phyloP scores from a whole-genome alignment of 2,329 filamentous ascomycete genomes.

The Colletotrichum siamense region DNA sequence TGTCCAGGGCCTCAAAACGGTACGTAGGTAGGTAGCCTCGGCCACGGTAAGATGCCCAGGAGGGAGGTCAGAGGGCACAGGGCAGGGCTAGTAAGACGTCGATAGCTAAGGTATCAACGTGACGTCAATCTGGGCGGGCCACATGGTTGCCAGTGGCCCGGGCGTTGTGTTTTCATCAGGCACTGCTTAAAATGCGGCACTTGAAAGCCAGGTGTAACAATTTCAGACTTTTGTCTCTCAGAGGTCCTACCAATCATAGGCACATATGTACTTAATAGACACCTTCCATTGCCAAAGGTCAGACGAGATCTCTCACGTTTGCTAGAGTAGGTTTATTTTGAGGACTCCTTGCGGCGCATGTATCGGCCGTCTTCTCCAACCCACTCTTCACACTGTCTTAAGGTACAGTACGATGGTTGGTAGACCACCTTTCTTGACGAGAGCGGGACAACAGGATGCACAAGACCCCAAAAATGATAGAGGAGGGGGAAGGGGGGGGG shows the following conservation, averaged over 20 bases:
- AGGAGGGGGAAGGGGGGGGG: too few species aligned
- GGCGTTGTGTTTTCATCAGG: neutral
- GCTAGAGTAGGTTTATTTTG: neutral
- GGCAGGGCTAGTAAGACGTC: neutral
- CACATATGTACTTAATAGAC: neutral
- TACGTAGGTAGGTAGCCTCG: neutral
- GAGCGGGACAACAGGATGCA: neutral
- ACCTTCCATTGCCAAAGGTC: neutral
- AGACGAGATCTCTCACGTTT: neutral
- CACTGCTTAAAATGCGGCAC: neutral
- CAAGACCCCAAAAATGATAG: neutral
- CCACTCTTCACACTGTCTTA: neutral
- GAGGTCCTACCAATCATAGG: too few species aligned
- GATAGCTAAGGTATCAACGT: neutral
- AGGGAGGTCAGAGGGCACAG: neutral
- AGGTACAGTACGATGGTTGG: neutral
- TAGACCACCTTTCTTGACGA: neutral
- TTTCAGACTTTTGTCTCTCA: neutral
- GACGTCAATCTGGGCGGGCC: neutral
- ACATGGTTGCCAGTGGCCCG: neutral
- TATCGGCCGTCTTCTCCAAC: neutral
- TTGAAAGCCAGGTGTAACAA: neutral
- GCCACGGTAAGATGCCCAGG: neutral
- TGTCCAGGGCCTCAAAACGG: neutral
- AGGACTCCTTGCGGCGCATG: neutral